Evolutionary conservation across 441 rosid genomes (phyloP).

Genomic region (Arabidopsis lyrata): DNA sequence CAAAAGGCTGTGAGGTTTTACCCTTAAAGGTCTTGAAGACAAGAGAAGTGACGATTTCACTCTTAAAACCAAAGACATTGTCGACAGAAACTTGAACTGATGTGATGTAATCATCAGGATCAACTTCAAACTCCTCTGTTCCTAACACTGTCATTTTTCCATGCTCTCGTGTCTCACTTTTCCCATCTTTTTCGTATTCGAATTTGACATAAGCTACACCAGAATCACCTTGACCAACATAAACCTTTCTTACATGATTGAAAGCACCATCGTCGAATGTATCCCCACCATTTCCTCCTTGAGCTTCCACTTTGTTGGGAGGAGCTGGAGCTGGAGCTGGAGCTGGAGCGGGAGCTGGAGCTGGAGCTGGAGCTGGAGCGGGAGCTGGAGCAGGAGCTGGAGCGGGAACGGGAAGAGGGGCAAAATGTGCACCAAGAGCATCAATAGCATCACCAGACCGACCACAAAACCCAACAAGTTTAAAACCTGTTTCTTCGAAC

Average conservation of each 20-base stretch:
- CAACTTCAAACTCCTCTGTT: background rate
- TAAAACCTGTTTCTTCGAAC: conserved; percentile 25
- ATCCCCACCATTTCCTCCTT: conserved; percentile 8
- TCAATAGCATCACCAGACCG: conserved; percentile 27
- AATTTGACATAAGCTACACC: conserved; percentile 4
- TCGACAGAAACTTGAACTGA: background rate
- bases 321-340: background rate
- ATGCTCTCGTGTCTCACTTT: background rate
- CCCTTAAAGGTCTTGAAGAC: too few species aligned
- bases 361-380: background rate
- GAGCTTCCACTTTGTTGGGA: conserved; percentile 2
- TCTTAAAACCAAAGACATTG: too few species aligned
- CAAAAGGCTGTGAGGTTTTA: too few species aligned
- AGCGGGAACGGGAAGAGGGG: conserved; percentile 21
- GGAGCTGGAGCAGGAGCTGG: background rate
- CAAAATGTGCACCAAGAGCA: conserved; percentile 40
- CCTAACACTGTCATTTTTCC: background rate
- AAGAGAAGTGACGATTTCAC: too few species aligned
- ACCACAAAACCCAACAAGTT: conserved; percentile 40
- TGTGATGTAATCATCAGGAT: background rate
- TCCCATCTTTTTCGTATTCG: background rate
- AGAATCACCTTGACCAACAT: background rate
- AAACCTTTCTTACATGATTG: background rate
- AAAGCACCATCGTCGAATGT: conserved; percentile 1
- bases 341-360: background rate